phyloP scores from a whole-genome alignment of 2,329 filamentous ascomycete genomes.

The Fusarium falciforme region DNA sequence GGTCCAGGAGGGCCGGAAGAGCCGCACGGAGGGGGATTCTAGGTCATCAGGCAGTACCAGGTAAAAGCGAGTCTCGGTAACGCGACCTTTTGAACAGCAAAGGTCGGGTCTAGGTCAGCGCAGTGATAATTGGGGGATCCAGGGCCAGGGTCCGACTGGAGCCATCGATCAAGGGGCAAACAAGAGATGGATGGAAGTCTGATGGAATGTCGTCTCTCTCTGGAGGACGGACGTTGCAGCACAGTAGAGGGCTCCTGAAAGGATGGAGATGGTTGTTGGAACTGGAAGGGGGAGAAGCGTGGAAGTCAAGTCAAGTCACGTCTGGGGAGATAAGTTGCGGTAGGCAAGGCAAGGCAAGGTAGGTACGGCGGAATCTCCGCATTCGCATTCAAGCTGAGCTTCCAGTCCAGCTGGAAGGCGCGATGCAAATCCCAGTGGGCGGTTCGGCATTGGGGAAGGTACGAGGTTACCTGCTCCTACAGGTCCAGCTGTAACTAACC shows the following conservation, averaged over 20 bases:
- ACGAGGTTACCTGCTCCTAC: background rate
- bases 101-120: conserved; percentile 24
- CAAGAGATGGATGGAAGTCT: background rate
- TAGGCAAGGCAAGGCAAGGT: background rate
- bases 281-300: background rate
- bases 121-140: conserved; percentile 13
- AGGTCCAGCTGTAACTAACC: background rate
- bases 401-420: conserved; percentile 7
- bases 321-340: background rate
- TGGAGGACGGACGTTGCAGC: conserved; percentile 2
- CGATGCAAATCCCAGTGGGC: background rate
- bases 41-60: conserved; percentile 18
- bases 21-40: conserved; percentile 28
- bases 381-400: conserved; percentile 17
- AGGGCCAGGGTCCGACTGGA: conserved; percentile 21
- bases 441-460: conserved; percentile 8
- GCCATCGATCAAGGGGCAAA: conserved; percentile 15
- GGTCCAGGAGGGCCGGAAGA: conserved; percentile 32
- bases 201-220: background rate
- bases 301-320: background rate
- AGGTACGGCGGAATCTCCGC: conserved; percentile 13
- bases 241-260: background rate
- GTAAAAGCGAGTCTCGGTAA: conserved; percentile 1
- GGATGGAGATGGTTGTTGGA: background rate
- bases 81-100: background rate